Evolutionary conservation across 2,329 filamentous ascomycete genomes (phyloP), one percentile per base, ranked within the genome.

Genomic region (Aspergillus transmontanensis): DNA sequence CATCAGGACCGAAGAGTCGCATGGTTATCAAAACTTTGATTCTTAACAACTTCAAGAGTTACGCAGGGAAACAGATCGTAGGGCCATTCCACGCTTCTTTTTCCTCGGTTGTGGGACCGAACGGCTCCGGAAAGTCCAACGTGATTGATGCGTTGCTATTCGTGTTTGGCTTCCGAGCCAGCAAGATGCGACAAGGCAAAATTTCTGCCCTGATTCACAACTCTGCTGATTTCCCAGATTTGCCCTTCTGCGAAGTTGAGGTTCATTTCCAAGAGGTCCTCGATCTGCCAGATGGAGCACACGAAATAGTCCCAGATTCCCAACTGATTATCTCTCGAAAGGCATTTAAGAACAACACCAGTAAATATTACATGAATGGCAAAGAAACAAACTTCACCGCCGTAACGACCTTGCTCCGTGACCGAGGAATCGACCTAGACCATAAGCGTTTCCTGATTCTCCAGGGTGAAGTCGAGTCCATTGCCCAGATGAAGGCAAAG

Each of bases 141-240:
- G 96, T 99, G 66, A 99, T 99, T 75, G 95, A 99, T 79, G 97
- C 95, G 2, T 83, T 99, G 32, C 87, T 99, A 0, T 99, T 99
- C 73, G 95, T 99, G n/a, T 99, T 99, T 75, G 95, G 96, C 59
- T 99, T 99, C 82, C 90, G 95, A 64, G 95, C 95, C 48, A 98
- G 94, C 84, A 99, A 99, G 81, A 99, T 99, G 95, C 87, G 95
- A 73, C 95, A 99, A 78, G 95, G 95, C 73, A 99, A 99, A 81
- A 93, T 99, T 55, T 99, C 95, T 1, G 95, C 95, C 4, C 83
- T 99, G 56, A 99, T 99, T 69, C 95, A 99, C 81, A 99, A 98
- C 77, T 98, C 95, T 14, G 94, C 93, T 0, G 87, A 91, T 61
- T 88, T 91, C 70, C 93, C 93, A 0, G 87, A 97, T 71, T 81